Evolutionary conservation across 225 moss, liverwort and hornwort species (phyloP).

Genomic region (Polytrichum formosum): DNA sequence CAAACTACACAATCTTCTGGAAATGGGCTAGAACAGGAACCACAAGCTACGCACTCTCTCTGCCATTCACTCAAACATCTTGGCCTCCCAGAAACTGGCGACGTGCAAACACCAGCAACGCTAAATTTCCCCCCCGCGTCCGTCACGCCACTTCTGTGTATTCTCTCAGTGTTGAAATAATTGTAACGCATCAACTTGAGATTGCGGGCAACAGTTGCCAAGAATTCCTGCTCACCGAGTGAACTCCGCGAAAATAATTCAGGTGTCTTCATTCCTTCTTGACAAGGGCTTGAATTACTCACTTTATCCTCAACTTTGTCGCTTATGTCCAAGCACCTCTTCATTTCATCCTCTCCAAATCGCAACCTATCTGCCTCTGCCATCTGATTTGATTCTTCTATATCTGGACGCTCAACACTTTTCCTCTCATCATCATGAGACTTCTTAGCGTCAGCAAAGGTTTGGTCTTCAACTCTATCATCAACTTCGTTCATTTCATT

Average conservation of each 20-base stretch:
- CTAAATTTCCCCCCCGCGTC: neutral
- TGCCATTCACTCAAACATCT: constrained; percentile 9
- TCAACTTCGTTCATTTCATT: too few relatives aligned
- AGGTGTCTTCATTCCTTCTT: neutral
- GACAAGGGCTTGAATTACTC: neutral
- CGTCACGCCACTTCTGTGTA: neutral
- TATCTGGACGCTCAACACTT: neutral
- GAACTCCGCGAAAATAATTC: neutral
- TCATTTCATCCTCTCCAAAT: too few relatives aligned
- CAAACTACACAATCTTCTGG: constrained; percentile 8
- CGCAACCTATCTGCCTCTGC: too few relatives aligned
- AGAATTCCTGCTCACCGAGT: neutral
- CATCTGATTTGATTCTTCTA: too few relatives aligned
- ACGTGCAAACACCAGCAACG: neutral
- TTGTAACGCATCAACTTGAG: neutral
- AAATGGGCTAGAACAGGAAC: neutral
- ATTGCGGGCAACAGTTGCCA: neutral
- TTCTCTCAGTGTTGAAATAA: neutral
- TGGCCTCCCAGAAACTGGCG: neutral
- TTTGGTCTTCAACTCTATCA: too few relatives aligned
- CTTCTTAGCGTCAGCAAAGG: too few relatives aligned
- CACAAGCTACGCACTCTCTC: constrained; percentile 2
- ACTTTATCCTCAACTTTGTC: neutral
- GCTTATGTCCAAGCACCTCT: too few relatives aligned
- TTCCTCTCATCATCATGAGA: neutral